Conservation (phyloP, 2,329 filamentous ascomycete species). For the Sarocladium kiliense region DNA sequence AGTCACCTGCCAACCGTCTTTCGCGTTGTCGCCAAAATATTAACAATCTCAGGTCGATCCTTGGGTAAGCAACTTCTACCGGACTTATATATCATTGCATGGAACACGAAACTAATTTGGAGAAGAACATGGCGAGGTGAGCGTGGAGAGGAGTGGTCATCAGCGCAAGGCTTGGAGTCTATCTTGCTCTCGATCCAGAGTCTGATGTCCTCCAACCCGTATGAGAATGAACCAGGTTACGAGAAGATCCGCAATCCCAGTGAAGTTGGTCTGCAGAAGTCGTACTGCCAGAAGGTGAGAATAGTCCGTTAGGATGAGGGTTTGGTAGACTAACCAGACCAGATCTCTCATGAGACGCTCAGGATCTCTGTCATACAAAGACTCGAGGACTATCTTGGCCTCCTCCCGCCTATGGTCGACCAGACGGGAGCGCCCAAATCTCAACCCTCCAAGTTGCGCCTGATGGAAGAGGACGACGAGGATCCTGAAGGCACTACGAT, state of each 20-base stretch:
- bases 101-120: conserved; percentile 12
- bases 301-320: not conserved
- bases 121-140: conserved; percentile 90
- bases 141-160: conserved; percentile 90
- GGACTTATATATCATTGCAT: not conserved
- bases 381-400: conserved; percentile 71
- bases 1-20: conserved; percentile 30
- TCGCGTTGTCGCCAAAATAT: conserved; percentile 9
- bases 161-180: conserved; percentile 90
- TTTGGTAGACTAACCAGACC: conserved; percentile 5
- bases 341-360: conserved; percentile 89
- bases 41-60: conserved; percentile 61
- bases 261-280: conserved; percentile 68
- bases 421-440: conserved; percentile 31
- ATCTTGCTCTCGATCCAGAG: conserved; percentile 95
- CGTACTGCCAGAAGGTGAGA: conserved; percentile 72
- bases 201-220: conserved; percentile 88
- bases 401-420: conserved; percentile 45
- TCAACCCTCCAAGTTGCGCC: not conserved
- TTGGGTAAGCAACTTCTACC: conserved; percentile 54
- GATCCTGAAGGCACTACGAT: conserved; percentile 49
- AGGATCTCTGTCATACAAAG: conserved; percentile 82
- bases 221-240: conserved; percentile 93
- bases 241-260: conserved; percentile 64
- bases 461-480: conserved; percentile 31